Evolutionary conservation across 306 rosid species (phyloP).

Genomic region (Alnus rubra): DNA sequence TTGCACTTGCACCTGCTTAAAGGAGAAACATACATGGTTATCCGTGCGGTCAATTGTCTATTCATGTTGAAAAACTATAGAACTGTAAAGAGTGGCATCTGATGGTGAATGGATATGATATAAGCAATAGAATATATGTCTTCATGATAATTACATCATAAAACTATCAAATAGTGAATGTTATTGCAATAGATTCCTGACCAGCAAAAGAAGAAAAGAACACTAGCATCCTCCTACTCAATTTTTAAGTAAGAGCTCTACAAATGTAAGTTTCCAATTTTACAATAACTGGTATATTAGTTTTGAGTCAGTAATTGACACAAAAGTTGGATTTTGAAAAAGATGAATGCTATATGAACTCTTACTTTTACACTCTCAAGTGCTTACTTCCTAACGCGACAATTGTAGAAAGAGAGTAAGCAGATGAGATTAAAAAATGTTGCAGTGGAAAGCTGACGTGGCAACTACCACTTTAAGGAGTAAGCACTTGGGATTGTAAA

Average conservation of each 20-base stretch:
- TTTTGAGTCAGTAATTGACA: no score
- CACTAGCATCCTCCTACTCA: background rate
- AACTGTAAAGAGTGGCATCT: background rate
- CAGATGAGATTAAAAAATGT: no score
- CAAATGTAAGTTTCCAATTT: background rate
- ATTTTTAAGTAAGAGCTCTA: background rate
- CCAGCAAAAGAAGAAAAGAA: background rate
- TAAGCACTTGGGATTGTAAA: no score
- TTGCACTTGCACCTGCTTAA: conserved; percentile 1
- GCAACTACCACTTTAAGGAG: no score
- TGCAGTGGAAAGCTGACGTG: no score
- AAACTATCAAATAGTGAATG: background rate
- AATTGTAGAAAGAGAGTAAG: no score
- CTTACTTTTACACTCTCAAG: no score
- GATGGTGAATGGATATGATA: background rate
- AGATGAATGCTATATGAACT: no score
- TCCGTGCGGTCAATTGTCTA: background rate
- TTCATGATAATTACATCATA: background rate
- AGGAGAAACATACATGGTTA: background rate
- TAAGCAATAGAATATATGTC: background rate
- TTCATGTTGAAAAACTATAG: no score
- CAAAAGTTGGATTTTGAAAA: no score
- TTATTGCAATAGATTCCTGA: background rate
- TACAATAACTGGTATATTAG: no score
- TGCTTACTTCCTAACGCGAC: no score